These are phyloP conservation scores for Xylaria telfairii DNA, from an alignment of 495 filamentous ascomycete genomes.

Conservation along the genomic window DNA sequence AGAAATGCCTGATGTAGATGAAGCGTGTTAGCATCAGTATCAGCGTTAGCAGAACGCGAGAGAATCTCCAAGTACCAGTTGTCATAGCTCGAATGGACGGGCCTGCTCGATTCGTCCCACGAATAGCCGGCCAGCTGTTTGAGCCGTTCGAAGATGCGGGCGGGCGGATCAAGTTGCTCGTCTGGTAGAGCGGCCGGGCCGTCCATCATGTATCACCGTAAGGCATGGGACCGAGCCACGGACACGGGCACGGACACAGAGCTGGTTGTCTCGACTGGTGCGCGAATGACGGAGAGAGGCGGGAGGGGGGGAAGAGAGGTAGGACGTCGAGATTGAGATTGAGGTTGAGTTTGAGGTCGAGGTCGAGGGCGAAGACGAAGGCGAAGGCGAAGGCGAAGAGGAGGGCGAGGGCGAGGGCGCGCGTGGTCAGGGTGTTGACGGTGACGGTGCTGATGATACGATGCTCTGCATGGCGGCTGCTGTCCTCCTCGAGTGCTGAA, in stretches of 20 bases:
- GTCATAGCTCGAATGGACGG: slow-evolving; percentile 84
- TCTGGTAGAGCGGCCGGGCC: slow-evolving; percentile 56
- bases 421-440: slow-evolving; percentile 24
- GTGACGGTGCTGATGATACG: slow-evolving; percentile 11
- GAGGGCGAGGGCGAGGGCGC: slow-evolving; percentile 18
- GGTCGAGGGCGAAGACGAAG: too few relatives aligned
- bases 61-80: slow-evolving; percentile 60
- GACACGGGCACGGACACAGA: background rate
- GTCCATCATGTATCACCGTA: slow-evolving; percentile 50
- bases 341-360: background rate
- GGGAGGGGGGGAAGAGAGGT: background rate
- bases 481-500: slow-evolving; percentile 6
- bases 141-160: slow-evolving; percentile 74
- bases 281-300: slow-evolving; percentile 23
- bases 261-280: slow-evolving; percentile 13
- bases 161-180: slow-evolving; percentile 70
- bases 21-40: slow-evolving; percentile 26
- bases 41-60: slow-evolving; percentile 11
- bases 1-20: slow-evolving; percentile 48
- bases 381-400: too few relatives aligned
- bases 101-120: slow-evolving; percentile 72
- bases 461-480: slow-evolving; percentile 22
- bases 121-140: slow-evolving; percentile 74
- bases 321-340: background rate
- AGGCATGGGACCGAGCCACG: slow-evolving; percentile 28